These are phyloP conservation scores for Conticribra guillardii DNA, from an alignment of 108 stramenopile genomes.

Conservation along the genomic window DNA sequence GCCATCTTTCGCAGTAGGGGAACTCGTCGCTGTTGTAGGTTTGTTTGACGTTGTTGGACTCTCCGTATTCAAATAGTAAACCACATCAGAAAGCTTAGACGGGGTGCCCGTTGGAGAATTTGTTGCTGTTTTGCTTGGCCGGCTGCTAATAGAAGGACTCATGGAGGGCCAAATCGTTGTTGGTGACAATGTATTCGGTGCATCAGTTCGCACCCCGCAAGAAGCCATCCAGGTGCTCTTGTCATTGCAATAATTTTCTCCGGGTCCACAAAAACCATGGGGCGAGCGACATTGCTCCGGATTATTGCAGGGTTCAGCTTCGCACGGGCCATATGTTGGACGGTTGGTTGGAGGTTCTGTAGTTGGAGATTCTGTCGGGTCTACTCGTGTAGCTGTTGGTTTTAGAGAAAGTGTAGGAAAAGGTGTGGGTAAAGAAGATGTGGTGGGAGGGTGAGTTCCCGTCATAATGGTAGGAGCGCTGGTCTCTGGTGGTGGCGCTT, in stretches of 20 bases:
- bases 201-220: conserved; percentile 24
- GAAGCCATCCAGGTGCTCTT: conserved; percentile 16
- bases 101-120: conserved; percentile 7
- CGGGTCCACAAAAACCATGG: conserved; percentile 21
- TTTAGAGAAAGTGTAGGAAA: conserved; percentile 11
- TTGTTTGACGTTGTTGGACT: neutral
- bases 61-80: conserved; percentile 7
- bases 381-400: neutral
- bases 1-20: conserved; percentile 4
- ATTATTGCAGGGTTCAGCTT: conserved; percentile 32
- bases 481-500: conserved; percentile 6
- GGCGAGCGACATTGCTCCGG: conserved; percentile 26
- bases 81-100: neutral
- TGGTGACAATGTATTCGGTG: conserved; percentile 14
- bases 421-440: conserved; percentile 7
- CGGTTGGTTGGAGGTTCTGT: conserved; percentile 16
- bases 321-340: conserved; percentile 31
- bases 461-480: conserved; percentile 9
- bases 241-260: conserved; percentile 24
- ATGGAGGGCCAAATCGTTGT: conserved; percentile 14
- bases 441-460: conserved; percentile 26
- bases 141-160: conserved; percentile 4
- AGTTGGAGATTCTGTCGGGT: conserved; percentile 26
- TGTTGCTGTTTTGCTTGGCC: conserved; percentile 7
- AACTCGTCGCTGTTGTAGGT: neutral